Evolutionary conservation across 2,329 filamentous ascomycete genomes (phyloP).

Genomic region (Talaromyces sp.): DNA sequence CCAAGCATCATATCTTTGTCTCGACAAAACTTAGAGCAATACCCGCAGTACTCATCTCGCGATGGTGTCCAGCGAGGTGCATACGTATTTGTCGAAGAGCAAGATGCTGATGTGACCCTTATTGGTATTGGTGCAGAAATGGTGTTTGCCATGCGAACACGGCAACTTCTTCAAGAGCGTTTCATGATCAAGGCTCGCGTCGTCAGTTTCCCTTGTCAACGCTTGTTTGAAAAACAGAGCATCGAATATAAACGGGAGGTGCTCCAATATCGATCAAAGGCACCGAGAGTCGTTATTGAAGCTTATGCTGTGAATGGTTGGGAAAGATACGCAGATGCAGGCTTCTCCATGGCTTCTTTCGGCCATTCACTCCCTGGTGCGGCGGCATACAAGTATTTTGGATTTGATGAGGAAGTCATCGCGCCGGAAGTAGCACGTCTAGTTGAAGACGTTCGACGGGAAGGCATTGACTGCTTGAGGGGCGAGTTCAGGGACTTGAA

Average conservation of each 20-base stretch:
- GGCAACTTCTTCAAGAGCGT: constrained; percentile 34
- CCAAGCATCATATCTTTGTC: constrained; percentile 41
- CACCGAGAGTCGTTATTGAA: constrained; percentile 45
- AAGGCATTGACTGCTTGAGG: neutral
- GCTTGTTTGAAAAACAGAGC: constrained; percentile 44
- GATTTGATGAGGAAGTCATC: constrained; percentile 12
- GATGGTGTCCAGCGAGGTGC: constrained; percentile 35
- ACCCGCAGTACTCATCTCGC: constrained; percentile 27
- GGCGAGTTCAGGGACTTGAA: constrained; percentile 7
- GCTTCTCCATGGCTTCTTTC: constrained; percentile 40
- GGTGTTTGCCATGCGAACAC: constrained; percentile 40
- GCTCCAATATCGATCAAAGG: constrained; percentile 31
- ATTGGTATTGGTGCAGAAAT: constrained; percentile 49
- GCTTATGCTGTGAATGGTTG: constrained; percentile 46
- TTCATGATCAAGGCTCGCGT: constrained; percentile 38
- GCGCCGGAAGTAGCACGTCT: neutral
- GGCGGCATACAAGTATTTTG: constrained; percentile 21
- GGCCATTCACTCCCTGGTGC: constrained; percentile 24
- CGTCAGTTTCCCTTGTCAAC: constrained; percentile 46
- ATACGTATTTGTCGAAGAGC: constrained; percentile 35
- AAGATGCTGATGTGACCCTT: constrained; percentile 40
- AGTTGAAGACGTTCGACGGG: neutral
- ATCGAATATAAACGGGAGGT: constrained; percentile 41
- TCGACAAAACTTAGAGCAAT: constrained; percentile 37
- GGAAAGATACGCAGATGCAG: constrained; percentile 49